phyloP scores from a whole-genome alignment of 2,329 filamentous ascomycete species.

The Penicillium brasilianum region DNA sequence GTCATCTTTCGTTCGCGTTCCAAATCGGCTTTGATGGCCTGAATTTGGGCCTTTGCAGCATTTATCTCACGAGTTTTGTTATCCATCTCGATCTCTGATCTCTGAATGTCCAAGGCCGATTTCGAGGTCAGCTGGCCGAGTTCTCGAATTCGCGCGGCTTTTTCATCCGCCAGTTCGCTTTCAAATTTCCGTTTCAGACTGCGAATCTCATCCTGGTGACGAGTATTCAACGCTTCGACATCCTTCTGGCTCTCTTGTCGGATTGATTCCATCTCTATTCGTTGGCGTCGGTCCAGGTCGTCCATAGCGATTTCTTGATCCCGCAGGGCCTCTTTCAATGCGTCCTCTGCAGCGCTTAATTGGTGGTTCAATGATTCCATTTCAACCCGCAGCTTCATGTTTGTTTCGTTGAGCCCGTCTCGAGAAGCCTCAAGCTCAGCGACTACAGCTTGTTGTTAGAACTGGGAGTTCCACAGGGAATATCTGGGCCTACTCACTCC shows the following conservation, averaged over 20 bases:
- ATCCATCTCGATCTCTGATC: conserved; percentile 52
- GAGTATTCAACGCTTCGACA: conserved; percentile 61
- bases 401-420: conserved; percentile 56
- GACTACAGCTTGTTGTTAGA: conserved; percentile 46
- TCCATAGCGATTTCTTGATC: conserved; percentile 59
- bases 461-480: background rate
- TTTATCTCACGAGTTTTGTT: conserved; percentile 61
- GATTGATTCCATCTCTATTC: conserved; percentile 49
- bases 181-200: conserved; percentile 67
- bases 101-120: conserved; percentile 46
- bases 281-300: conserved; percentile 59
- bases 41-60: conserved; percentile 47
- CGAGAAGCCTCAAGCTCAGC: conserved; percentile 62
- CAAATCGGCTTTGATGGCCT: conserved; percentile 54
- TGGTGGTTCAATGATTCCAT: conserved; percentile 65
- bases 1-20: conserved; percentile 68
- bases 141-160: conserved; percentile 43
- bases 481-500: conserved; percentile 61
- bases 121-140: conserved; percentile 44
- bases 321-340: conserved; percentile 58
- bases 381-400: conserved; percentile 67
- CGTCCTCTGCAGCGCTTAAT: conserved; percentile 54
- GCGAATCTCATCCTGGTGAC: conserved; percentile 71
- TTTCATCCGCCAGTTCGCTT: conserved; percentile 70
- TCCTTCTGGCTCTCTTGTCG: conserved; percentile 56